Evolutionary conservation across 2,329 filamentous ascomycete genomes (phyloP).

Genomic region (Colletotrichum tanaceti): DNA sequence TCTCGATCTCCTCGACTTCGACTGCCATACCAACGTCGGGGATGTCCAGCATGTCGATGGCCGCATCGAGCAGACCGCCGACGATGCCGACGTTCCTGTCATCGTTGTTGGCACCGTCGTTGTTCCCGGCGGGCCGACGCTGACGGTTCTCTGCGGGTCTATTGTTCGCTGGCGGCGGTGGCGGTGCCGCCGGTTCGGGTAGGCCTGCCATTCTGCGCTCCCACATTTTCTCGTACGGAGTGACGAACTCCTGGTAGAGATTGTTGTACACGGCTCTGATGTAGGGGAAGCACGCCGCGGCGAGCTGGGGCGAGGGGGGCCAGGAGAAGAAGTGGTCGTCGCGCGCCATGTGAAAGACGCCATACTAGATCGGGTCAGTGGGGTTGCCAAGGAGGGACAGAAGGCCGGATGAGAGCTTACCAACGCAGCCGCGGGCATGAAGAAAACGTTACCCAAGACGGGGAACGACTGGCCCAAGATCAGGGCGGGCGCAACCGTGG

Average conservation of each 20-base stretch:
- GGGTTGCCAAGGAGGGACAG: conserved; percentile 13
- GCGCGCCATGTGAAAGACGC: conserved; percentile 57
- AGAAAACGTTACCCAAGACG: conserved; percentile 54
- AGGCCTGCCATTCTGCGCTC: conserved; percentile 60
- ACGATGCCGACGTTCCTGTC: conserved; percentile 41
- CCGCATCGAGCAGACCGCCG: conserved; percentile 42
- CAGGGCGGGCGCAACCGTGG: conserved; percentile 60
- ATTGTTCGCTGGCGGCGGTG: conserved; percentile 15
- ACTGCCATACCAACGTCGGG: conserved; percentile 43
- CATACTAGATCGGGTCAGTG: conserved; percentile 54
- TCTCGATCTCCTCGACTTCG: conserved; percentile 42
- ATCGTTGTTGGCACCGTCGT: conserved; percentile 36
- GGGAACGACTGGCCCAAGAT: conserved; percentile 59
- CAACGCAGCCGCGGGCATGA: conserved; percentile 56
- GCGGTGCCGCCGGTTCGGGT: conserved; percentile 38
- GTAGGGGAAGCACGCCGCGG: conserved; percentile 60
- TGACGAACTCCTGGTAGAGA: conserved; percentile 59
- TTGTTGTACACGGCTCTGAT: conserved; percentile 58
- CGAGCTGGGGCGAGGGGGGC: conserved; percentile 66
- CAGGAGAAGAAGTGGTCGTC: conserved; percentile 60
- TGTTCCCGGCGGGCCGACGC: conserved; percentile 19
- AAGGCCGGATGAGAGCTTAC: conserved; percentile 47
- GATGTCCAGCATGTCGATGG: conserved; percentile 42
- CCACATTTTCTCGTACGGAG: conserved; percentile 60
- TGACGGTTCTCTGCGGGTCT: conserved; percentile 19